Evolutionary conservation across 2,329 filamentous ascomycete species (phyloP).

Genomic region (Trichophyton equinum): DNA sequence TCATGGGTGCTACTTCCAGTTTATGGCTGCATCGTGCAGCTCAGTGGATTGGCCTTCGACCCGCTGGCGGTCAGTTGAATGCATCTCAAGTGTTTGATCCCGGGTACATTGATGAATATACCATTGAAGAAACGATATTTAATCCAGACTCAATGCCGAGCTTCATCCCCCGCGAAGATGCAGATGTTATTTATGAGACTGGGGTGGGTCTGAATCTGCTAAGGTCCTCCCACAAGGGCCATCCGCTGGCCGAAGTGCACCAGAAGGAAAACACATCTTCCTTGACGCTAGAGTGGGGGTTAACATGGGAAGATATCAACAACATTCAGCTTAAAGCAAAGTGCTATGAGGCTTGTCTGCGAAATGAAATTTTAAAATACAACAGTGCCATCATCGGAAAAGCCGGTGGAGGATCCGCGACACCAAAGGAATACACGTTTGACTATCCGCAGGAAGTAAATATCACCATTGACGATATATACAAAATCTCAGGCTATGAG

Average conservation of each 20-base stretch:
- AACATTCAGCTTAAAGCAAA: constrained; percentile 49
- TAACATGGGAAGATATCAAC: constrained; percentile 58
- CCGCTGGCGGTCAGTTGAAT: constrained; percentile 12
- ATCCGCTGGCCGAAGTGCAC: constrained; percentile 50
- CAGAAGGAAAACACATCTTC: constrained; percentile 38
- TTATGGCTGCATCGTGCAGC: constrained; percentile 58
- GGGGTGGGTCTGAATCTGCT: constrained; percentile 65
- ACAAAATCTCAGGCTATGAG: constrained; percentile 7
- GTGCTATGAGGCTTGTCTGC: constrained; percentile 26
- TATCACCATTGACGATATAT: constrained; percentile 5
- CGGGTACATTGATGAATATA: background rate
- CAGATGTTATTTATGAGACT: constrained; percentile 62
- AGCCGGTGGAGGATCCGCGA: background rate
- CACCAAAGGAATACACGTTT: background rate
- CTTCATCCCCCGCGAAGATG: constrained; percentile 60
- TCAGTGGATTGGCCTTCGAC: constrained; percentile 61
- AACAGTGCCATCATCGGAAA: constrained; percentile 17
- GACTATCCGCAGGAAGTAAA: background rate
- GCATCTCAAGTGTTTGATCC: background rate
- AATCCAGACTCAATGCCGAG: constrained; percentile 43
- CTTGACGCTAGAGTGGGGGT: constrained; percentile 54
- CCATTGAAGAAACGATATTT: constrained; percentile 36
- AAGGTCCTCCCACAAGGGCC: constrained; percentile 54
- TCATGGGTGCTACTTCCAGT: constrained; percentile 49
- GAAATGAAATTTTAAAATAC: constrained; percentile 29